A percentile compares a stretch with the other conserved stretches of the same genome.
Evolutionary conservation across 1,139 yeast species (phyloP).

Genomic region (Suhomyces bokatorum): DNA sequence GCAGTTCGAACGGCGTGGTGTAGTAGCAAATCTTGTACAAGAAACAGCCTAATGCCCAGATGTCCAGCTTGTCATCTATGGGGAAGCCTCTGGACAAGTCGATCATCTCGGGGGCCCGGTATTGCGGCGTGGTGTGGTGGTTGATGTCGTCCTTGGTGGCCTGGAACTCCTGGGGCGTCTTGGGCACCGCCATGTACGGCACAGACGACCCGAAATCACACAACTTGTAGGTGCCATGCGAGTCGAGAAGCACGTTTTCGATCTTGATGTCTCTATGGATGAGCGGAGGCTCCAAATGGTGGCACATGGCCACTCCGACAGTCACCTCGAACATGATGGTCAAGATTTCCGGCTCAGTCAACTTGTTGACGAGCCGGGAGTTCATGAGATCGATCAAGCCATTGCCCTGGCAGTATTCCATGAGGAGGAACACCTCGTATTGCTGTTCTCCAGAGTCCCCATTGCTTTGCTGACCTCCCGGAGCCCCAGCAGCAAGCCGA

Average conservation of each 20-base stretch:
- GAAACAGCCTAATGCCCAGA: conserved; percentile 95
- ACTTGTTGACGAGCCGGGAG: conserved; percentile 76
- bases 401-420: conserved; percentile 88
- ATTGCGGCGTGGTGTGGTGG: conserved; percentile 96
- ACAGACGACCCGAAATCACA: conserved; percentile 97
- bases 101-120: conserved; percentile 95
- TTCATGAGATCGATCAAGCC: conserved; percentile 95
- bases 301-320: conserved; percentile 86
- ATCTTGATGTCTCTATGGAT: conserved; percentile 94
- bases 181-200: conserved; percentile 63
- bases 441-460: conserved; percentile 34
- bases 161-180: conserved; percentile 63
- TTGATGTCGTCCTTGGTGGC: conserved; percentile 77
- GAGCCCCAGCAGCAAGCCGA: conserved; percentile 38
- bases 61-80: conserved; percentile 90
- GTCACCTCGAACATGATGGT: conserved; percentile 82
- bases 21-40: conserved; percentile 89
- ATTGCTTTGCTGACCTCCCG: conserved; percentile 29
- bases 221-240: conserved; percentile 69
- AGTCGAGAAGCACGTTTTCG: conserved; percentile 86
- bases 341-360: conserved; percentile 79
- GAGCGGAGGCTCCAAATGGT: conserved; percentile 74
- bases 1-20: conserved; percentile 91
- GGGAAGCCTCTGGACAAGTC: conserved; percentile 83
- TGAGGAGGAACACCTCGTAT: conserved; percentile 85